These are phyloP conservation scores for Coniochaeta sp. DNA, from an alignment of 2,329 filamentous ascomycete genomes.

Conservation along the genomic window DNA sequence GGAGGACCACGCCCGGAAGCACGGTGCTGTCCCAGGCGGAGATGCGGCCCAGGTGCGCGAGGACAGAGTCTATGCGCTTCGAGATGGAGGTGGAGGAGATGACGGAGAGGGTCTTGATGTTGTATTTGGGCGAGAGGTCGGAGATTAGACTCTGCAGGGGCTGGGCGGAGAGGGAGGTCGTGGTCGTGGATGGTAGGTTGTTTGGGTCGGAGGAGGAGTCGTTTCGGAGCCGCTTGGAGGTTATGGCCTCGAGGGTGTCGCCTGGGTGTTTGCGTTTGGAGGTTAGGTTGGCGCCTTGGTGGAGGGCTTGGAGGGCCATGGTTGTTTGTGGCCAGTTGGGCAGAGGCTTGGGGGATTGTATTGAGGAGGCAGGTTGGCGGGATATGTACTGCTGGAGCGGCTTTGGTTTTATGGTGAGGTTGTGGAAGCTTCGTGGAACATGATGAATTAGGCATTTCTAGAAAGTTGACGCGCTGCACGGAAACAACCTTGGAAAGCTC, in stretches of 20 bases:
- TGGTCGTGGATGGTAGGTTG: too few species aligned
- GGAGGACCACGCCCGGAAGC: slow-evolving; percentile 31
- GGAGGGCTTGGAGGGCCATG: slow-evolving; percentile 4
- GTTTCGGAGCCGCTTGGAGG: neutral
- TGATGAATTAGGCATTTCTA: too few species aligned
- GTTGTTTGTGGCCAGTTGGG: neutral
- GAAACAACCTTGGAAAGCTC: too few species aligned
- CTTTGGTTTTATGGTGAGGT: neutral
- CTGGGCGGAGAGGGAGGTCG: slow-evolving; percentile 19
- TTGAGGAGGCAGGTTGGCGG: too few species aligned
- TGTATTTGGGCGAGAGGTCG: slow-evolving; percentile 37
- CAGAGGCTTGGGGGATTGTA: too few species aligned
- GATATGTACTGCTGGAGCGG: neutral
- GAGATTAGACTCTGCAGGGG: slow-evolving; percentile 34
- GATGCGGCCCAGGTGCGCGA: slow-evolving; percentile 35
- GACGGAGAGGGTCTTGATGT: slow-evolving; percentile 45
- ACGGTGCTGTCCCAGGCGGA: slow-evolving; percentile 14
- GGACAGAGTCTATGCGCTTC: slow-evolving; percentile 40
- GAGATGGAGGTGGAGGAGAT: slow-evolving; percentile 54
- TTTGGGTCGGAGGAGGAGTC: neutral
- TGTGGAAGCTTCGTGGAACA: neutral
- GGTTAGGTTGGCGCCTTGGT: slow-evolving; percentile 2
- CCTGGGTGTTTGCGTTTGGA: slow-evolving; percentile 6
- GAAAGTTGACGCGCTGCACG: too few species aligned
- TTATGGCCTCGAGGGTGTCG: neutral